Evolutionary conservation across 495 filamentous ascomycete species (phyloP).

Genomic region (Penicillium verhagenii): DNA sequence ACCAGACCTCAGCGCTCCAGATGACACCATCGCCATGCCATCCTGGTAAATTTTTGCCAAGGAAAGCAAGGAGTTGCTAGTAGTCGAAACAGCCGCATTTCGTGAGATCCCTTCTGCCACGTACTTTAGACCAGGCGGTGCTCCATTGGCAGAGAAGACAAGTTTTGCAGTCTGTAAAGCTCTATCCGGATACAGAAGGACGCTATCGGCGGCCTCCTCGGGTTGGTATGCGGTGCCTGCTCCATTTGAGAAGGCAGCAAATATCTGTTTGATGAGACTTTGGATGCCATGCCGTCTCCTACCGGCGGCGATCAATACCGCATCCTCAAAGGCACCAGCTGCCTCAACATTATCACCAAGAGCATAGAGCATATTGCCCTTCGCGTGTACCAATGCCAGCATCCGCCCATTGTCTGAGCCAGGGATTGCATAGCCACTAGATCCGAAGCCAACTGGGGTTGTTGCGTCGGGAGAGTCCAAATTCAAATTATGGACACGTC

Average conservation of each 20-base stretch:
- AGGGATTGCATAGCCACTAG: constrained; percentile 82
- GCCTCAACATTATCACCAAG: constrained; percentile 81
- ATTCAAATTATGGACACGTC: constrained; percentile 21
- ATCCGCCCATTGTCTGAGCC: constrained; percentile 92
- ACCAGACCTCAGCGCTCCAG: constrained; percentile 59
- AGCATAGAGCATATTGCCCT: constrained; percentile 97
- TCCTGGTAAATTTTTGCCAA: constrained; percentile 99
- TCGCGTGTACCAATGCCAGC: constrained; percentile 88
- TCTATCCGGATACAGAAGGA: constrained; percentile 79
- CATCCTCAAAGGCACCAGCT: constrained; percentile 91
- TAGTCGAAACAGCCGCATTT: constrained; percentile 85
- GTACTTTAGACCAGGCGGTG: constrained; percentile 79
- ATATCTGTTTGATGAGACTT: constrained; percentile 77
- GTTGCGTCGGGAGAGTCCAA: constrained; percentile 29
- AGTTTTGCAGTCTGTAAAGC: constrained; percentile 81
- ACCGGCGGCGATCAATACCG: constrained; percentile 84
- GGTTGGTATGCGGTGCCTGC: constrained; percentile 24
- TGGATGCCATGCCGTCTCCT: constrained; percentile 68
- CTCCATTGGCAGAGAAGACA: constrained; percentile 76
- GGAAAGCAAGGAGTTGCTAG: constrained; percentile 92
- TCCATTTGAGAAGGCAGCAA: constrained; percentile 62
- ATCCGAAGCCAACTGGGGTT: constrained; percentile 61
- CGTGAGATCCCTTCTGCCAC: constrained; percentile 70
- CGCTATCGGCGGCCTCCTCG: constrained; percentile 51
- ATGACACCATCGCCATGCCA: constrained; percentile 79